phyloP scores from a whole-genome alignment of 1,284 basidiomycete species.

The Stereum hirsutum region DNA sequence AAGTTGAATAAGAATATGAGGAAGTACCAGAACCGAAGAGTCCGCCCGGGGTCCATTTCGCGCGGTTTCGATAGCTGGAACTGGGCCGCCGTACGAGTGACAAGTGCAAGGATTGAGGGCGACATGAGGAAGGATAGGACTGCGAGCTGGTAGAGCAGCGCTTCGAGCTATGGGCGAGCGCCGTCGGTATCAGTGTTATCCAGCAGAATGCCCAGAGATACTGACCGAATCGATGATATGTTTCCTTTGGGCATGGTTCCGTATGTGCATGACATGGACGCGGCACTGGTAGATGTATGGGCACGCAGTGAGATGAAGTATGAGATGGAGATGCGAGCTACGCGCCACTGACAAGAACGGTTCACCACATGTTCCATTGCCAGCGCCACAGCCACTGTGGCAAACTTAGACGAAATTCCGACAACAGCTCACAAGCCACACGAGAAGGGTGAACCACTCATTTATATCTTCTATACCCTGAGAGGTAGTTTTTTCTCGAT shows the following conservation, averaged over 20 bases:
- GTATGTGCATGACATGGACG: conserved; percentile 62
- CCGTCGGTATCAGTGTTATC: background rate
- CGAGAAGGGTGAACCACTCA: too few species aligned
- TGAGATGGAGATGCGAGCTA: too few species aligned
- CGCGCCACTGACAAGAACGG: too few species aligned
- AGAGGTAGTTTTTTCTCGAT: too few species aligned
- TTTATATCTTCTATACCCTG: too few species aligned
- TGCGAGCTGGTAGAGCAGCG: conserved; percentile 62
- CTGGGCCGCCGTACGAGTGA: conserved; percentile 49
- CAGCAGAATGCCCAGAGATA: conserved; percentile 11
- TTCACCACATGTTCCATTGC: too few species aligned
- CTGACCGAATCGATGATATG: conserved; percentile 67
- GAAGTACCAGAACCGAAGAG: conserved; percentile 55
- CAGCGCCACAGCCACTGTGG: too few species aligned
- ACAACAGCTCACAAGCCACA: too few species aligned
- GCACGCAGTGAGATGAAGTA: too few species aligned
- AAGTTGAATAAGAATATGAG: conserved; percentile 49
- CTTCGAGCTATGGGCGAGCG: conserved; percentile 42
- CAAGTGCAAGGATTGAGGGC: conserved; percentile 48
- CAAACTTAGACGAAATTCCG: too few species aligned
- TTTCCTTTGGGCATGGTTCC: conserved; percentile 63
- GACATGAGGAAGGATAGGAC: conserved; percentile 68
- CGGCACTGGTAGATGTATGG: too few species aligned
- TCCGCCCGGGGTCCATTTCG: conserved; percentile 48
- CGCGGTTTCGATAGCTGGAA: conserved; percentile 55